Base-by-base conservation (phyloP, 2,329 filamentous ascomycete genomes). In the Corniculantispora saksenae region DNA sequence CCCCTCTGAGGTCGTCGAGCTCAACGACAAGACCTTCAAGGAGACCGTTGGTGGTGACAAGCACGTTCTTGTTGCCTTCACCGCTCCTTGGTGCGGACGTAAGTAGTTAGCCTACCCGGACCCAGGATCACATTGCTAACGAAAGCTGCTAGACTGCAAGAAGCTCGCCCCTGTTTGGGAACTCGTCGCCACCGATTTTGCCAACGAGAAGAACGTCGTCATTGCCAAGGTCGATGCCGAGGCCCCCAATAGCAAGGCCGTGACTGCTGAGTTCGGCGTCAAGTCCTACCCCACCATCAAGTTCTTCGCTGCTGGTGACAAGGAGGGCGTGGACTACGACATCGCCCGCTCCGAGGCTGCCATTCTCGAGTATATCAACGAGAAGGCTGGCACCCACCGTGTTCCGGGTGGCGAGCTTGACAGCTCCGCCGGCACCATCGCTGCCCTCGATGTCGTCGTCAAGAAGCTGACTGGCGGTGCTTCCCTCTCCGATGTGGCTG, bases 31-130 rank as follows among this genome's bases (percentile, higher is more conserved):
- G 71, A 88, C 87, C 66, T 98, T 98, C 81, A 87, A 89, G 79
- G 82, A 89, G 76, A 83, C 86, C 66, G 83, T 97, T 81, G 94
- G 94, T 69, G 84, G 88, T 60, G 92, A 97, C 69, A 93, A 97
- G 86, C 85, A 96, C 79, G 92, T 97, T 23, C 80, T 99, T 63
- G 94, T 99, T 76, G 94, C 96, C 54, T 99, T 99, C 80, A 99
- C 96, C 71, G 94, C 95, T 61, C 94, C 95, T 61, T 98, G 94
- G 95, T 99, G 95, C 80, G 94, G 94, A 78, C 94, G 95, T 98
- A 87, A 81, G 93, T 91, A 57, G 23, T 32, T 12, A 10, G 25
- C 7, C 23, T 21, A 19, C 13, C 29, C 9, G 13, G 13, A 6
- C 2, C 29, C 3, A 7, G 13, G 21, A 17, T 4, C 8, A 29